Percentiles rank a stretch among this genome's conserved stretches.
Evolutionary conservation across 2,329 filamentous ascomycete genomes (phyloP).

Genomic region (Westerdykella ornata): DNA sequence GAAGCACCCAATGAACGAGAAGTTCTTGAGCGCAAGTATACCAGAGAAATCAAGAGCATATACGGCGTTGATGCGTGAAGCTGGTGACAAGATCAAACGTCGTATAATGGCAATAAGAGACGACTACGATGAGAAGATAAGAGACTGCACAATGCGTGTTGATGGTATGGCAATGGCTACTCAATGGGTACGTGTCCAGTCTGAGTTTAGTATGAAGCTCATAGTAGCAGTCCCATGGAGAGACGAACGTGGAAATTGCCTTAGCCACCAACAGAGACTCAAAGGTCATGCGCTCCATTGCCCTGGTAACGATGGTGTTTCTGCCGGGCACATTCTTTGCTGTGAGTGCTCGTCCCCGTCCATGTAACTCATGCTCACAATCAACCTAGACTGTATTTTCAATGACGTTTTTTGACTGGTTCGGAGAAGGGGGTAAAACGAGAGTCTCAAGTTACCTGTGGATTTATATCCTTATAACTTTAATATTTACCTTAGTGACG

Average conservation of each 20-base stretch:
- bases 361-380: neutral
- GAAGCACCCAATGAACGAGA: too few relatives aligned
- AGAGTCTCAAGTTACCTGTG: neutral
- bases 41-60: too few relatives aligned
- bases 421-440: neutral
- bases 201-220: neutral
- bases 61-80: too few relatives aligned
- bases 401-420: neutral
- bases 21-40: too few relatives aligned
- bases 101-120: constrained; percentile 10
- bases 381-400: neutral
- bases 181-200: constrained; percentile 14
- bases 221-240: constrained; percentile 10
- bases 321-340: constrained; percentile 21
- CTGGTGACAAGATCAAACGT: constrained; percentile 8
- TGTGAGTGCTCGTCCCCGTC: constrained; percentile 2
- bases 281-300: constrained; percentile 16
- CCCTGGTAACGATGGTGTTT: constrained; percentile 20
- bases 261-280: constrained; percentile 15
- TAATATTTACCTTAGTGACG: neutral
- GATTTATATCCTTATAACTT: neutral
- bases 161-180: constrained; percentile 23
- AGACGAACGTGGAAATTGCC: constrained; percentile 17
- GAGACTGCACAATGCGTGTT: constrained; percentile 17
- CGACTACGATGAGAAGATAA: constrained; percentile 18